Evolutionary conservation across 2,329 filamentous ascomycete genomes (phyloP).

Genomic region (Metarhizium rileyi): DNA sequence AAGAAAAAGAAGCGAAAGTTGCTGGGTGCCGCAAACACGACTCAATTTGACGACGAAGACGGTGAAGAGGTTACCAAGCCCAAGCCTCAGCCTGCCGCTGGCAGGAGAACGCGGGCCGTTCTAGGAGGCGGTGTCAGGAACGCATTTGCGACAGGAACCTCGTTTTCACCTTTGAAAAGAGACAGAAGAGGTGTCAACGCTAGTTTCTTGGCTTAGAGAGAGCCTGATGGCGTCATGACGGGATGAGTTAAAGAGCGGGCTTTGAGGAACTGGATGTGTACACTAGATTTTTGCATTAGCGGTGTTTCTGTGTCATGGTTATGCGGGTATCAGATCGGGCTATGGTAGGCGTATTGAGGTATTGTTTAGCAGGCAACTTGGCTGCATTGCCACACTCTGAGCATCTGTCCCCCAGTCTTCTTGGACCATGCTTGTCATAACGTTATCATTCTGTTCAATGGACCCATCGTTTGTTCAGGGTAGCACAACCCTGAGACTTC

Average conservation of each 20-base stretch:
- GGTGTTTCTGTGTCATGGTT: background rate
- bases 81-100: background rate
- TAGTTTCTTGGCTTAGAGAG: conserved; percentile 43
- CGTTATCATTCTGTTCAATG: too few relatives aligned
- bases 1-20: conserved; percentile 68
- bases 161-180: conserved; percentile 65
- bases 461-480: too few relatives aligned
- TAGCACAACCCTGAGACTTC: too few relatives aligned
- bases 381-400: background rate
- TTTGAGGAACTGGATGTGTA: background rate
- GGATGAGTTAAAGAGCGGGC: background rate
- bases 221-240: background rate
- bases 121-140: conserved; percentile 24
- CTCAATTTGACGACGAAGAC: conserved; percentile 60
- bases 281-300: background rate
- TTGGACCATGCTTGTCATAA: too few relatives aligned
- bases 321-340: background rate
- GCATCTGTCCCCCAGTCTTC: background rate
- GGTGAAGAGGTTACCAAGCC: conserved; percentile 28
- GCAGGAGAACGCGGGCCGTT: conserved; percentile 7
- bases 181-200: conserved; percentile 53
- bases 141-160: conserved; percentile 38
- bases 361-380: background rate
- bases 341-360: background rate
- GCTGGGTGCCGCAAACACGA: conserved; percentile 51